These are phyloP conservation scores for Cinchona pubescens DNA, from an alignment of 257 asterid genomes.

Conservation along the genomic window DNA sequence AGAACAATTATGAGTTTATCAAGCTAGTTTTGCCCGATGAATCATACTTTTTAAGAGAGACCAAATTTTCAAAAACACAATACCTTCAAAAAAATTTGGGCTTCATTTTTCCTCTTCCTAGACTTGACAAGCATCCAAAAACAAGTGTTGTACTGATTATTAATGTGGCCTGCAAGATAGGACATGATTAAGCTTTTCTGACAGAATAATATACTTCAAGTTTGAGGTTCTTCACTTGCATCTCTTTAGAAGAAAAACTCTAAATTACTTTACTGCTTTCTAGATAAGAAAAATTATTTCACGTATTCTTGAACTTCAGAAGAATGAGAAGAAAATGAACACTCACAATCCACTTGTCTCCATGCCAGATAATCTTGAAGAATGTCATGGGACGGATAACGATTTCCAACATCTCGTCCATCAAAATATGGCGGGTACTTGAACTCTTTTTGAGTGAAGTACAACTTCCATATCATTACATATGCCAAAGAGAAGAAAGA, in stretches of 20 bases:
- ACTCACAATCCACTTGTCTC: conserved; percentile 97
- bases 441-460: conserved; percentile 57
- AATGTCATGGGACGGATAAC: conserved; percentile 70
- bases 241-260: background rate
- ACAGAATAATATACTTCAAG: background rate
- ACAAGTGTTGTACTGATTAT: conserved; percentile 89
- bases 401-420: conserved; percentile 77
- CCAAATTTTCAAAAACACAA: background rate
- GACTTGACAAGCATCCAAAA: conserved; percentile 95
- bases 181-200: background rate
- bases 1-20: too few species aligned
- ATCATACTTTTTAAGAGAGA: background rate
- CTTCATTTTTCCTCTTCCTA: conserved; percentile 69
- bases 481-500: conserved; percentile 73
- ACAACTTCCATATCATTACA: conserved; percentile 64
- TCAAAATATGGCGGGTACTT: conserved; percentile 68
- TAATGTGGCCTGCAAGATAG: conserved; percentile 72
- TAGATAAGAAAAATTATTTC: background rate
- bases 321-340: background rate
- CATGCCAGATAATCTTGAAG: conserved; percentile 78
- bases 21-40: conserved; percentile 25
- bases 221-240: background rate
- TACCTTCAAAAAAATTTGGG: conserved; percentile 71
- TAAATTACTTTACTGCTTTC: background rate
- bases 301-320: background rate